Evolutionary conservation across 202 grass and related monocot genomes (phyloP).

Genomic region (Brachypodium distachyon): DNA sequence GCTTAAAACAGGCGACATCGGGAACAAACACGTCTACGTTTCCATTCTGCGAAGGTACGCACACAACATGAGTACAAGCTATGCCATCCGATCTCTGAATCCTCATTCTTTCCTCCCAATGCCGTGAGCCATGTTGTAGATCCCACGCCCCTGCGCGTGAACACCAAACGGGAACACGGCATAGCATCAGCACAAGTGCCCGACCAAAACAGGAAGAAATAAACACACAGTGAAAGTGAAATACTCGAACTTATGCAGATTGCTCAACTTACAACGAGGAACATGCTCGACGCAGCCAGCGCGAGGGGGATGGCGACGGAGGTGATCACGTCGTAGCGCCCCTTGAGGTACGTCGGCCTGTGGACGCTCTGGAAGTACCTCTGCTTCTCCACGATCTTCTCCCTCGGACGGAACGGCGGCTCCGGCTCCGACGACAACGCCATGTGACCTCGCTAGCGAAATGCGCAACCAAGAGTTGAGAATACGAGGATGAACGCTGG

Average conservation of each 20-base stretch:
- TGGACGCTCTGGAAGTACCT: slow-evolving; percentile 56
- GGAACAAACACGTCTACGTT: not conserved
- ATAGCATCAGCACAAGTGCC: not conserved
- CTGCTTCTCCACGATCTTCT: slow-evolving; percentile 62
- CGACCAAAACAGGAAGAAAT: not conserved
- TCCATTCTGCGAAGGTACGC: too few relatives aligned
- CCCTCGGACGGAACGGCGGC: slow-evolving; percentile 62
- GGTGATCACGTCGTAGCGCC: slow-evolving; percentile 59
- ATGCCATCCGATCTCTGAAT: not conserved
- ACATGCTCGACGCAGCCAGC: slow-evolving; percentile 51
- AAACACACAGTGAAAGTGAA: too few relatives aligned
- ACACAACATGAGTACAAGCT: too few relatives aligned
- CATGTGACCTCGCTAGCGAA: not conserved
- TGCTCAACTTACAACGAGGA: slow-evolving; percentile 40
- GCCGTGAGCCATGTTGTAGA: slow-evolving; percentile 85
- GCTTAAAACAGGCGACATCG: too few relatives aligned
- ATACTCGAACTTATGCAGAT: not conserved
- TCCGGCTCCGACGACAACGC: slow-evolving; percentile 28
- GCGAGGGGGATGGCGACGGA: slow-evolving; percentile 75
- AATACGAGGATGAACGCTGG: not conserved
- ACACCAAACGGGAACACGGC: not conserved
- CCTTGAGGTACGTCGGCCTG: slow-evolving; percentile 68
- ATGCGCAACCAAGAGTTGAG: not conserved
- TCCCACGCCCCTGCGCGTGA: slow-evolving; percentile 56
- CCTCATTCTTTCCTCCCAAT: slow-evolving; percentile 65